phyloP scores from a whole-genome alignment of 352 stramenopile species.

The Plasmopara viticola region DNA sequence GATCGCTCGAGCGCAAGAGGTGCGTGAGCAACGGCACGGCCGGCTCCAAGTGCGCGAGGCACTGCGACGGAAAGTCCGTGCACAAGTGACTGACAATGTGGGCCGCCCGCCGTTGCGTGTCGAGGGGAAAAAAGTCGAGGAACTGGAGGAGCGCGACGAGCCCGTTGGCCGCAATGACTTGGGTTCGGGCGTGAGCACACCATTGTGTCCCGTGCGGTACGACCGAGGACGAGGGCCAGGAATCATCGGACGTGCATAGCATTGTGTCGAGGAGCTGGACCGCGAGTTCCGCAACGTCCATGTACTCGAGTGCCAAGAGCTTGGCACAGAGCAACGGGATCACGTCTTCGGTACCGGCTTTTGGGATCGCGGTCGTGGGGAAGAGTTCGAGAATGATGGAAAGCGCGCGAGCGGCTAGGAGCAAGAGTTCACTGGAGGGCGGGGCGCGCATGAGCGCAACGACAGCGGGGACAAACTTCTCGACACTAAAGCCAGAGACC shows the following conservation, averaged over 20 bases:
- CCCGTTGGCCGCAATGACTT: slow-evolving; percentile 51
- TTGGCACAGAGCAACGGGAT: slow-evolving; percentile 61
- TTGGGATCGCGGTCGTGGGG: slow-evolving; percentile 31
- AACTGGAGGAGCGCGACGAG: slow-evolving; percentile 71
- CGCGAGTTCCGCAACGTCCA: slow-evolving; percentile 69
- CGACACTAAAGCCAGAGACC: slow-evolving; percentile 57
- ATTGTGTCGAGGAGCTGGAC: slow-evolving; percentile 66
- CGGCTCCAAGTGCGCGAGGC: slow-evolving; percentile 25
- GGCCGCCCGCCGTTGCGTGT: slow-evolving; percentile 59
- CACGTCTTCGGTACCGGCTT: slow-evolving; percentile 37
- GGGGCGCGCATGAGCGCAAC: slow-evolving; percentile 35
- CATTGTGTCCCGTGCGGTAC: slow-evolving; percentile 7
- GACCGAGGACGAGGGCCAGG: not conserved
- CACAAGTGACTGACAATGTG: slow-evolving; percentile 50
- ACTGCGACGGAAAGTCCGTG: slow-evolving; percentile 27
- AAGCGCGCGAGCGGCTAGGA: slow-evolving; percentile 49
- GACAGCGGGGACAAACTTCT: slow-evolving; percentile 47
- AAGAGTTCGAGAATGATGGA: slow-evolving; percentile 55
- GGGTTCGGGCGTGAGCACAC: slow-evolving; percentile 31
- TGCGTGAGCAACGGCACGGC: slow-evolving; percentile 42
- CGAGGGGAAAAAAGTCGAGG: slow-evolving; percentile 74
- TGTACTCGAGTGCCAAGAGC: slow-evolving; percentile 75
- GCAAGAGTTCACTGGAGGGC: slow-evolving; percentile 54
- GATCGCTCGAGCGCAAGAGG: slow-evolving; percentile 45
- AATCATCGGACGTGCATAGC: slow-evolving; percentile 25